These are phyloP conservation scores for Bipolaris gigantea DNA, from an alignment of 2,329 filamentous ascomycete genomes.

Conservation along the genomic window DNA sequence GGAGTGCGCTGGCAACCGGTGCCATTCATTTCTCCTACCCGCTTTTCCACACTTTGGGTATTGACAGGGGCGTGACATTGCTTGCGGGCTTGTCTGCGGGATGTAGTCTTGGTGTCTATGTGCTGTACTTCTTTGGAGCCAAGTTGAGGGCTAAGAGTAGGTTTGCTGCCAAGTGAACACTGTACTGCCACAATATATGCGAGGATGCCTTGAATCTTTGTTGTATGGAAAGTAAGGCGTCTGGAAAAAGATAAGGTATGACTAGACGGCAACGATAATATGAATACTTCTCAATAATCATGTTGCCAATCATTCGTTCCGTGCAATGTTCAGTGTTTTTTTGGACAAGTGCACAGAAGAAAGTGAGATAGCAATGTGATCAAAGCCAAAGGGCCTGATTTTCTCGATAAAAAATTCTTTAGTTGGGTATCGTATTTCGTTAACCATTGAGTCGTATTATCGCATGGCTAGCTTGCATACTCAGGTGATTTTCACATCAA, in stretches of 20 bases:
- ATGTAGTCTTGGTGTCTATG: constrained; percentile 60
- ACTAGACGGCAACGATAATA: not conserved
- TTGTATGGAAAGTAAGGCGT: not conserved
- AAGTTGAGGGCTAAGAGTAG: constrained; percentile 35
- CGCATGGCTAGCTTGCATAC: not conserved
- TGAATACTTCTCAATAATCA: too few species aligned
- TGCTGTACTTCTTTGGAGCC: constrained; percentile 55
- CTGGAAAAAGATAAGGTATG: too few species aligned
- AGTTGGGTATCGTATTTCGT: constrained; percentile 1
- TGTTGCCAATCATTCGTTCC: too few species aligned
- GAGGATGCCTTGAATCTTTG: not conserved
- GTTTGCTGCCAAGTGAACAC: constrained; percentile 35
- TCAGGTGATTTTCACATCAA: not conserved
- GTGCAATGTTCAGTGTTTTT: not conserved
- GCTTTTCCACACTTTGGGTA: constrained; percentile 61
- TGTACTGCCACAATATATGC: not conserved
- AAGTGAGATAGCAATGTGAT: not conserved
- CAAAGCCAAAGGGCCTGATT: not conserved
- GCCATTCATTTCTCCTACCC: constrained; percentile 63
- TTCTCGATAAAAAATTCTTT: not conserved
- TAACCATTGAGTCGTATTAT: not conserved
- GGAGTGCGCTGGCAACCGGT: constrained; percentile 60
- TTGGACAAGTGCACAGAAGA: not conserved
- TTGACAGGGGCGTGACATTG: constrained; percentile 60
- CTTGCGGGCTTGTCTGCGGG: constrained; percentile 41